Evolutionary conservation across 73 alveolate genomes (phyloP).

Genomic region (Vitrella brassicaformis): DNA sequence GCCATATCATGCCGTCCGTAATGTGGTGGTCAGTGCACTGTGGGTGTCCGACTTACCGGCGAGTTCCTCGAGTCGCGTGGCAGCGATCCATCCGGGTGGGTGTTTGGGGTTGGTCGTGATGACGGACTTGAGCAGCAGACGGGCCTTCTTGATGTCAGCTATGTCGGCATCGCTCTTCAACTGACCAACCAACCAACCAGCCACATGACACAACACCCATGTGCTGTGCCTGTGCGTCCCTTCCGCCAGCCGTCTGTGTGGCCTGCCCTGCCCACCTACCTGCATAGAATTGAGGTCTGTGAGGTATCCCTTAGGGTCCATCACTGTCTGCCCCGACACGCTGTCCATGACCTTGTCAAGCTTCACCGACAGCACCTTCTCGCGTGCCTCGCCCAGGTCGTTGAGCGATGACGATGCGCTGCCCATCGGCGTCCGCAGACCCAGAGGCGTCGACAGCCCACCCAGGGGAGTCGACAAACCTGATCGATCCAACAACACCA

Average conservation of each 20-base stretch:
- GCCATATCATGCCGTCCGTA: too few species aligned
- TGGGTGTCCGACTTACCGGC: conserved; percentile 63
- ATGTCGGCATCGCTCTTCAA: conserved; percentile 50
- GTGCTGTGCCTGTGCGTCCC: too few species aligned
- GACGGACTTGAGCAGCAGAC: conserved; percentile 61
- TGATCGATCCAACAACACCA: not conserved
- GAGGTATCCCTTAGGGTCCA: conserved; percentile 61
- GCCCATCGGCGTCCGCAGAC: conserved; percentile 16
- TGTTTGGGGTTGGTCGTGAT: conserved; percentile 63
- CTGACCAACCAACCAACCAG: too few species aligned
- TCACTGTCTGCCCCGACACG: conserved; percentile 45
- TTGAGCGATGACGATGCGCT: conserved; percentile 20
- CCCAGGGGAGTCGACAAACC: conserved; percentile 30
- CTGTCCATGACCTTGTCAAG: conserved; percentile 49
- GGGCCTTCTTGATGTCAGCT: conserved; percentile 79
- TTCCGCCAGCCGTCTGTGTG: too few species aligned
- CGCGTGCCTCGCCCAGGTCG: conserved; percentile 39
- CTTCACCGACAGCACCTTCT: conserved; percentile 44
- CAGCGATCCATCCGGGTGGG: conserved; percentile 78
- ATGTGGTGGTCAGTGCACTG: too few species aligned
- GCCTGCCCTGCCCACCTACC: not conserved
- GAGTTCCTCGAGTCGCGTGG: conserved; percentile 77
- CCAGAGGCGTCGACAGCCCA: conserved; percentile 18
- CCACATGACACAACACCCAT: too few species aligned
- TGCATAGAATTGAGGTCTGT: conserved; percentile 46